A percentile compares a stretch with the other conserved stretches of the same genome.
These are phyloP conservation scores for Exutisphaerella laricina DNA, from an alignment of 2,329 filamentous ascomycete species.

Conservation along the genomic window DNA sequence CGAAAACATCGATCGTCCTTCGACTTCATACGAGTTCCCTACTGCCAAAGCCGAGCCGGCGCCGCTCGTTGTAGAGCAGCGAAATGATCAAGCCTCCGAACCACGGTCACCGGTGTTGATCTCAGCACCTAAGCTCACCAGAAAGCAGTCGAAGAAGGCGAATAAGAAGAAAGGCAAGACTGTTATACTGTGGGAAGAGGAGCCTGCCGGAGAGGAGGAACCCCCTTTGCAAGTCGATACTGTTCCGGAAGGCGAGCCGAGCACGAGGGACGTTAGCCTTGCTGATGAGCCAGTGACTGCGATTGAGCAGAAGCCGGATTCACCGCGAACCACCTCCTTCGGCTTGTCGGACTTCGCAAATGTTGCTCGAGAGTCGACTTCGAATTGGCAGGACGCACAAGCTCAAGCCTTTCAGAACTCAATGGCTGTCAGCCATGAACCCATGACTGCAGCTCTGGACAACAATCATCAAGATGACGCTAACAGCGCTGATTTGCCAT, in stretches of 20 bases:
- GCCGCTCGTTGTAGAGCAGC: slow-evolving; percentile 17
- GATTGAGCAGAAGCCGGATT: background rate
- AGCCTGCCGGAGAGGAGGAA: slow-evolving; percentile 3
- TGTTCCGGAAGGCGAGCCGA: background rate
- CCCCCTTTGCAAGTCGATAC: slow-evolving; percentile 1
- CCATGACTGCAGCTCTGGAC: too few relatives aligned
- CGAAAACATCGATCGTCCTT: too few relatives aligned
- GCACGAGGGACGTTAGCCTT: background rate
- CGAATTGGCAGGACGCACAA: slow-evolving; percentile 18
- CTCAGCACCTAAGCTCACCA: slow-evolving; percentile 16
- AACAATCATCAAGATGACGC: too few relatives aligned
- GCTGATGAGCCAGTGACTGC: background rate
- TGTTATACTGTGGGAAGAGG: slow-evolving; percentile 16
- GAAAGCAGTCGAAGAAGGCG: slow-evolving; percentile 30
- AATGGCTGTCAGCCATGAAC: too few relatives aligned
- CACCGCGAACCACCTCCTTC: slow-evolving; percentile 3
- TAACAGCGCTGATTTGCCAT: background rate
- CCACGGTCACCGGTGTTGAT: slow-evolving; percentile 8
- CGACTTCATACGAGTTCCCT: slow-evolving; percentile 13
- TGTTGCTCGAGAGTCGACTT: slow-evolving; percentile 11
- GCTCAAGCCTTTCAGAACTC: slow-evolving; percentile 16
- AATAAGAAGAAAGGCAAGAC: slow-evolving; percentile 23
- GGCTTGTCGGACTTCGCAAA: slow-evolving; percentile 15
- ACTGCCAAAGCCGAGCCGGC: slow-evolving; percentile 14
- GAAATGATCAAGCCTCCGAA: slow-evolving; percentile 9